Base-by-base conservation (phyloP, 139 green algal genomes). In the Coelastrella sp. region DNA sequence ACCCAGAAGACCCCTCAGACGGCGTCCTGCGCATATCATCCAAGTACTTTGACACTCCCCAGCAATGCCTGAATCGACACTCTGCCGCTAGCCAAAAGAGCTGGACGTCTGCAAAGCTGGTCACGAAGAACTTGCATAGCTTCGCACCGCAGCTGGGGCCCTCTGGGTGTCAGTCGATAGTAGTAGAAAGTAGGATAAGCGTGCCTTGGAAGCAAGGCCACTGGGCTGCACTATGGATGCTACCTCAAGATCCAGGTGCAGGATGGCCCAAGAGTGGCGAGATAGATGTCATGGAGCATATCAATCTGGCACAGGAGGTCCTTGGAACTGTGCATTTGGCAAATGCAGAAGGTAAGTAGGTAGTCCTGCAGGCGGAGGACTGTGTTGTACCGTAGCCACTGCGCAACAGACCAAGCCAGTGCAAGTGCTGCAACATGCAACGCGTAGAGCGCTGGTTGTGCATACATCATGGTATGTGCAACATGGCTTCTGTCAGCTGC, bases 221-320 rank as follows among this genome's bases (percentile, higher is more conserved):
- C 8, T 78, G 68, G 68, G 8, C 68, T 6, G 68, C 68, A 1
- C 38, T 78, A 8, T 78, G 68, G 68, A 78, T 78, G 68, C 23
- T 78, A 37, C 68, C 68, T 11, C 40, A 78, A 40, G 68, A 53
- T 57, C 32, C 30, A 30, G 35, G 68, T 57, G 9, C 23, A 27
- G 53, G 53, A 5, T 78, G 68, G 68, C 68, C 68, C 8, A 32
- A 37, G 7, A 38, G 40, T 21, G 68, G 68, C 35, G 68, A 78
- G 17, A 57, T 78, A 30, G 68, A 78, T 34, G 32, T 78, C 8
- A 78, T 78, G 68, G 68, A 78, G 35, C 68, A 78, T 53, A 37
- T 78, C 1, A 51, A 50, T 4, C 57, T 23, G 41, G 68, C 57
- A 4, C 21, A 15, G 32, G 41, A 34, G 32, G 35, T 78, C 2